Base-by-base conservation (phyloP, 257 asterid genomes). In the Prunella vulgaris region DNA sequence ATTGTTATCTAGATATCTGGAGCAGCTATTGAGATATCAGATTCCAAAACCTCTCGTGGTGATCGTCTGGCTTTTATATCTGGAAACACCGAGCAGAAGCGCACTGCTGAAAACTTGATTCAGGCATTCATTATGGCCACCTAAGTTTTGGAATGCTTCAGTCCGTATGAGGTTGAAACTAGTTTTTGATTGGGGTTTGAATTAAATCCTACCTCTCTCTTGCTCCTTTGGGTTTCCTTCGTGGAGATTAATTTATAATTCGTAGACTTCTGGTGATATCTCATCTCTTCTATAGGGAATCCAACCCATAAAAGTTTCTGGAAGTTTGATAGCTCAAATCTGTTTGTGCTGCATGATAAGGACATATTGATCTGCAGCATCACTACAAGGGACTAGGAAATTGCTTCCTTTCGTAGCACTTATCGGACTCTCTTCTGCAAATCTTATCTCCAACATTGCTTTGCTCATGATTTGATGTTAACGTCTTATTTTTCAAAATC, bases 51-150 rank as follows among this genome's bases (percentile, higher is more conserved):
- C 62, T 88, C 95, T 71, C 86, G 95, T 62, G 96, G 95, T 61
- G 97, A 93, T 69, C 96, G 90, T 12, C 76, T 93, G 76, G 98
- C 98, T 71, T 30, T 88, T 61, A 84, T 93, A 73, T 84, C 96
- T 17, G 98, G 98, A 66, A 88, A 94, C 63, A n/a, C 83, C 49
- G 98, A 90, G 53, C 90, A 93, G 87, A 88, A 93, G 85, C 95
- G 89, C 44, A 76, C 96, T 52, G 98, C 98, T 71, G 96, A 93
- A 84, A 93, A 88, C 86, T 77, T 93, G 89, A 85, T 93, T 76
- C 96, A 83, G 84, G 97, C 97, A 68, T 93, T 93, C 81, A 93
- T 93, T 70, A 86, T 93, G 97, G 78, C 97, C 76, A 85, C 97
- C 53, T 93, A 83, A 76, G 66, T 65, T 52, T 61, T 73, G 84